Conservation (phyloP, 345 rosid genomes). For the Melaleuca quinquenervia region DNA sequence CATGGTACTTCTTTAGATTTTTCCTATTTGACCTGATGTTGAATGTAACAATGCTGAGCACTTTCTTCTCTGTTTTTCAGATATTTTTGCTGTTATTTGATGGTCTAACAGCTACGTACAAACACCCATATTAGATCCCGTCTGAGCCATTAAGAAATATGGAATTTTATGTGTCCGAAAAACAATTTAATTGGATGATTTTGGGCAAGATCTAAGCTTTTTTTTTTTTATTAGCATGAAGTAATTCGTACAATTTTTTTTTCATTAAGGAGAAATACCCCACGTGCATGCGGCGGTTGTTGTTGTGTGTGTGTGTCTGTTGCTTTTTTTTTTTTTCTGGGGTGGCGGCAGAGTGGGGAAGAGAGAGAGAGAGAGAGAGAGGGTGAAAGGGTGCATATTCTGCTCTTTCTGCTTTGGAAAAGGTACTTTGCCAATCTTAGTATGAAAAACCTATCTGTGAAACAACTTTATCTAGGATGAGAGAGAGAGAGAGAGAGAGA, state of each 20-base stretch:
- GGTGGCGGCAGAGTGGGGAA: too few species aligned
- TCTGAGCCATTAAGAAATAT: background rate
- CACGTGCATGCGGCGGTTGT: too few species aligned
- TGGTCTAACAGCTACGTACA: background rate
- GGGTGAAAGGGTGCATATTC: background rate
- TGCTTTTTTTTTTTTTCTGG: too few species aligned
- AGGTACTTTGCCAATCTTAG: background rate
- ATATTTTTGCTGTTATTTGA: background rate
- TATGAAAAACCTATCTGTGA: background rate
- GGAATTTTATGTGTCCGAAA: background rate
- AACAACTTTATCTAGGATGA: background rate
- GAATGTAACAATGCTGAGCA: background rate
- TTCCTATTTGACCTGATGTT: background rate
- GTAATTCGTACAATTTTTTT: background rate
- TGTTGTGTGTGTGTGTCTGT: too few species aligned
- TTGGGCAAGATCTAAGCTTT: background rate
- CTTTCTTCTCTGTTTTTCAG: background rate
- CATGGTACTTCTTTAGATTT: background rate
- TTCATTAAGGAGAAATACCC: too few species aligned
- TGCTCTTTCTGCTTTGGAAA: background rate
- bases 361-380: background rate
- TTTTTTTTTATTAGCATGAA: background rate
- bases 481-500: background rate
- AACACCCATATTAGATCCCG: background rate
- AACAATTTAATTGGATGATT: background rate